These are phyloP conservation scores for Chaetomium strumarium DNA, from an alignment of 2,329 filamentous ascomycete genomes.

Conservation along the genomic window DNA sequence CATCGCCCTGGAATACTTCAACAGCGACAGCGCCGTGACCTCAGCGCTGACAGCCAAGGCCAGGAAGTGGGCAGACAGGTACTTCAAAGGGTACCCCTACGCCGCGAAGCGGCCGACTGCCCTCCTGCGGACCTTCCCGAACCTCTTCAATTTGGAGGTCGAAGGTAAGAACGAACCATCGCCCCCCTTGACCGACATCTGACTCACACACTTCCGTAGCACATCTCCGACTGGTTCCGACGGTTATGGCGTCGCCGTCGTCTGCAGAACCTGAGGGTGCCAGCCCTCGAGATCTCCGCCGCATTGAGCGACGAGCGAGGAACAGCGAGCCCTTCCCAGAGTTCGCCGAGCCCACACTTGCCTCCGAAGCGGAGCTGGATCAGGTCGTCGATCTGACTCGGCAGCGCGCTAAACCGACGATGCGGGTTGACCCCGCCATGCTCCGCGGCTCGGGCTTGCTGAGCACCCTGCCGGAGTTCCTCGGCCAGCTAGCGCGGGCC, in stretches of 20 bases:
- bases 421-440: constrained; percentile 21
- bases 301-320: constrained; percentile 10
- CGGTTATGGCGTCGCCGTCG: constrained; percentile 8
- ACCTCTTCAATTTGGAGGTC: constrained; percentile 21
- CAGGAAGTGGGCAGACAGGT: constrained; percentile 18
- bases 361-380: constrained; percentile 21
- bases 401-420: constrained; percentile 17
- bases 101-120: constrained; percentile 12
- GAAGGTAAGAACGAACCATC: constrained; percentile 1
- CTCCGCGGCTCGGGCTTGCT: constrained; percentile 22
- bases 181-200: neutral
- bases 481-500: constrained; percentile 22
- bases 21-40: constrained; percentile 19
- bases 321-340: constrained; percentile 21
- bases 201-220: constrained; percentile 11
- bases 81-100: constrained; percentile 18
- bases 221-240: constrained; percentile 11
- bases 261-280: constrained; percentile 14
- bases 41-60: constrained; percentile 17
- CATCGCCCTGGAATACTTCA: constrained; percentile 28
- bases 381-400: constrained; percentile 21
- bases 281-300: constrained; percentile 10
- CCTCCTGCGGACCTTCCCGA: constrained; percentile 17
- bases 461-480: constrained; percentile 23
- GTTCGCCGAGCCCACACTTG: constrained; percentile 22